Percentiles rank a stretch among this genome's conserved stretches.
These are phyloP conservation scores for Pythium dissotocum DNA, from an alignment of 352 stramenopile genomes.

Conservation along the genomic window DNA sequence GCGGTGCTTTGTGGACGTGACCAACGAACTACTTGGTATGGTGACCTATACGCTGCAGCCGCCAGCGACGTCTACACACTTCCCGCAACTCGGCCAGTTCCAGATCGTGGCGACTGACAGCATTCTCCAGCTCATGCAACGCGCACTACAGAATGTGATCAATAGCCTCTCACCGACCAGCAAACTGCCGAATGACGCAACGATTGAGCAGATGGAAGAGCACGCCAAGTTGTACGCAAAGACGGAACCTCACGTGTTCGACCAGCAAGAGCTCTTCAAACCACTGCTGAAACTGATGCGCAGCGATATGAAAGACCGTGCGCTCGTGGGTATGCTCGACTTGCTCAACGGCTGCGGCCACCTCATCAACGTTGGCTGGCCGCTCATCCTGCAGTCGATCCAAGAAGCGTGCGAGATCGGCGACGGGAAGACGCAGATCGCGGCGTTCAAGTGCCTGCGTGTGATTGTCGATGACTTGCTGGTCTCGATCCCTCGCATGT, in stretches of 20 bases:
- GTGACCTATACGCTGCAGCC: slow-evolving; percentile 54
- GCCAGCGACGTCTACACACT: slow-evolving; percentile 40
- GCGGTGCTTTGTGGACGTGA: slow-evolving; percentile 74
- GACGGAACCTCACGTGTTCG: slow-evolving; percentile 49
- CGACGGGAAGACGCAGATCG: slow-evolving; percentile 77
- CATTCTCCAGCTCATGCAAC: slow-evolving; percentile 81
- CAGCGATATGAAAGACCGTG: slow-evolving; percentile 79
- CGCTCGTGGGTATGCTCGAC: slow-evolving; percentile 69
- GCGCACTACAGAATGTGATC: slow-evolving; percentile 58
- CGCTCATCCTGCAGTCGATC: slow-evolving; percentile 63
- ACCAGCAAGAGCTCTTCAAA: slow-evolving; percentile 71
- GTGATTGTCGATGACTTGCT: slow-evolving; percentile 97
- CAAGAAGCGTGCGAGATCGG: slow-evolving; percentile 64
- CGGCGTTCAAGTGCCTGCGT: slow-evolving; percentile 95
- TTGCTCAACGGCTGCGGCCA: slow-evolving; percentile 78
- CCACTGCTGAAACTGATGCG: slow-evolving; percentile 58
- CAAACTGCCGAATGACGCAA: slow-evolving; percentile 42
- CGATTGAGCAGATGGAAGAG: slow-evolving; percentile 49
- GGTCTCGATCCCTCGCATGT: slow-evolving; percentile 75
- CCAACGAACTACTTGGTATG: slow-evolving; percentile 71
- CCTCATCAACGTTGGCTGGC: slow-evolving; percentile 70
- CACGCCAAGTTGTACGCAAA: slow-evolving; percentile 33
- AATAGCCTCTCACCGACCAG: slow-evolving; percentile 59
- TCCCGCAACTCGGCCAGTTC: slow-evolving; percentile 66
- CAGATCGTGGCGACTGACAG: slow-evolving; percentile 79